Percentiles rank a stretch among this genome's conserved stretches.
phyloP scores from a whole-genome alignment of 2,329 filamentous ascomycete genomes.

The Pseudocercospora musae region DNA sequence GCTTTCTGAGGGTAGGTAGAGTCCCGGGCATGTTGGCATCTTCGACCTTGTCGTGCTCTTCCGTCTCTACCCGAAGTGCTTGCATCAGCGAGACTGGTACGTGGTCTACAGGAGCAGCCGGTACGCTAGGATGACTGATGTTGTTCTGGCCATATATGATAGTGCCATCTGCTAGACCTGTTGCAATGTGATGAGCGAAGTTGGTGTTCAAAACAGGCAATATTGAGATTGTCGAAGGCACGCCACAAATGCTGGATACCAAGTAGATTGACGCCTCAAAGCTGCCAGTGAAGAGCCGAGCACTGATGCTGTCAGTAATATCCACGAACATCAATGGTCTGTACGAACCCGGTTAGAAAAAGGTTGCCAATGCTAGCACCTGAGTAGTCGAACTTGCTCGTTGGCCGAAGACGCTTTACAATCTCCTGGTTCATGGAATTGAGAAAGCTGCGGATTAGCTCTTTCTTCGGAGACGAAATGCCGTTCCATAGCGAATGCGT shows the following conservation, averaged over 20 bases:
- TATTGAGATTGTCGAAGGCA: constrained; percentile 71
- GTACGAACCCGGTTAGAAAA: constrained; percentile 49
- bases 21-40: constrained; percentile 80
- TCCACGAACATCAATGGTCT: constrained; percentile 35
- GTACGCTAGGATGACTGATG: constrained; percentile 77
- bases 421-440: constrained; percentile 51
- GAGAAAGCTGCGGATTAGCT: constrained; percentile 51
- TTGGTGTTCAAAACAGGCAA: constrained; percentile 92
- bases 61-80: constrained; percentile 39
- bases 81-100: constrained; percentile 26
- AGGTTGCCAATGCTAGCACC: constrained; percentile 51
- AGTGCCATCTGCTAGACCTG: constrained; percentile 70
- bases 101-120: constrained; percentile 37
- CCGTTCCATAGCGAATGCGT: constrained; percentile 69
- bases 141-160: constrained; percentile 88
- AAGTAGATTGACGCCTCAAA: constrained; percentile 93
- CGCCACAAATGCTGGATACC: constrained; percentile 79
- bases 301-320: constrained; percentile 53
- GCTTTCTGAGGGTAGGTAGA: constrained; percentile 72
- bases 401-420: constrained; percentile 46
- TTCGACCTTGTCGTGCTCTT: constrained; percentile 64
- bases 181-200: constrained; percentile 91
- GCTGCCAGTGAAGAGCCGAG: constrained; percentile 83
- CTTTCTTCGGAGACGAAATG: constrained; percentile 50
- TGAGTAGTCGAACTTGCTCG: constrained; percentile 49